Conservation (phyloP, 768 basidiomycete genomes). For the Leccinum uliginosum region DNA sequence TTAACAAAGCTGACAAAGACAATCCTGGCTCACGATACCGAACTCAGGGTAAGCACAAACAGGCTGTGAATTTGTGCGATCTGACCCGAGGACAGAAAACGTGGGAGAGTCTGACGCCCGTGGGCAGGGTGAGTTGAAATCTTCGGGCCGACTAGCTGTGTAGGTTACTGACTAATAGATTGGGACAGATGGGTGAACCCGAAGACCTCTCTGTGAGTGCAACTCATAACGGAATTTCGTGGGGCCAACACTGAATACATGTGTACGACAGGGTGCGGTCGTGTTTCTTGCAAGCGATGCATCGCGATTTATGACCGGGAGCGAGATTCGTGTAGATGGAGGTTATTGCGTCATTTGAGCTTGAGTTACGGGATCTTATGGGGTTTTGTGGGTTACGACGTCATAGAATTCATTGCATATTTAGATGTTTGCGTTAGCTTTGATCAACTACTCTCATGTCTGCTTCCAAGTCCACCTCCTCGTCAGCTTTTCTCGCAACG, state of each 20-base stretch:
- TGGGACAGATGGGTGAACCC: conserved; percentile 79
- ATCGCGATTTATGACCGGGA: conserved; percentile 84
- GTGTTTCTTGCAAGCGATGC: conserved; percentile 91
- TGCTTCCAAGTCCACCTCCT: conserved; percentile 6
- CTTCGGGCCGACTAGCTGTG: not conserved
- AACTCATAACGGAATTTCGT: not conserved
- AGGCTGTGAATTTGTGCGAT: not conserved
- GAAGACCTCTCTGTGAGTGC: conserved; percentile 76
- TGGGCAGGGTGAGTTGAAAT: conserved; percentile 59
- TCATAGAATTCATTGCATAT: conserved; percentile 14
- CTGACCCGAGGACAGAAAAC: conserved; percentile 48
- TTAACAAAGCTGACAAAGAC: conserved; percentile 83
- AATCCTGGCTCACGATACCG: conserved; percentile 69
- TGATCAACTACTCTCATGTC: conserved; percentile 15
- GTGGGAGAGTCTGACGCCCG: conserved; percentile 82
- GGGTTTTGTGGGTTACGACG: conserved; percentile 21
- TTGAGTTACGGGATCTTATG: conserved; percentile 9
- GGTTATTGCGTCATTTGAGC: conserved; percentile 71
- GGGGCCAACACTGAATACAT: not conserved
- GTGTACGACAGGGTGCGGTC: conserved; percentile 61
- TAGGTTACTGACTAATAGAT: conserved; percentile 31
- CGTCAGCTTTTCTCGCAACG: conserved; percentile 17
- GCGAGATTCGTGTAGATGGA: conserved; percentile 83
- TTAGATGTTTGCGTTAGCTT: not conserved
- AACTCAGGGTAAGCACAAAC: conserved; percentile 55